A percentile compares a stretch with the other conserved stretches of the same genome.
These are phyloP conservation scores for Iberis amara DNA, from an alignment of 441 rosid genomes.

Conservation along the genomic window DNA sequence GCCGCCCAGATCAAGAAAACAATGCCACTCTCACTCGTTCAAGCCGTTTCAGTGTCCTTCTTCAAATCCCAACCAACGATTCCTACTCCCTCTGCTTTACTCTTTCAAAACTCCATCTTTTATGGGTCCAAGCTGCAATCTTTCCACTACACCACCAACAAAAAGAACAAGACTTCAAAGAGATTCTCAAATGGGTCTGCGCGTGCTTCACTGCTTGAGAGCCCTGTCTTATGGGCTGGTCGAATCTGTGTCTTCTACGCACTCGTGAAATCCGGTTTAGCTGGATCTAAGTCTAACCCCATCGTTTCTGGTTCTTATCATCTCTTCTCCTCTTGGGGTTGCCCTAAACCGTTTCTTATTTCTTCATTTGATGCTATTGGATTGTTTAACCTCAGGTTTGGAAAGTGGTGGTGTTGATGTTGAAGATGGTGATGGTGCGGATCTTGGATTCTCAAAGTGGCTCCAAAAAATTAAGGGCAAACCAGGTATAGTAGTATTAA, in stretches of 20 bases:
- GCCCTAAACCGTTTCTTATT: not conserved
- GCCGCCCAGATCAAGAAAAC: conserved; percentile 27
- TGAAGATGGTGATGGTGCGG: conserved; percentile 38
- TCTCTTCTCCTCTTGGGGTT: not conserved
- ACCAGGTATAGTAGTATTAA: conserved; percentile 41
- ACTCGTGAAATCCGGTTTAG: conserved; percentile 67
- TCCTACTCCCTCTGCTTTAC: conserved; percentile 23
- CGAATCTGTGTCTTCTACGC: conserved; percentile 72
- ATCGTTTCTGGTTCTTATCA: conserved; percentile 54
- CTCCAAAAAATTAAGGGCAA: conserved; percentile 46
- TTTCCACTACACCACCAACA: not conserved
- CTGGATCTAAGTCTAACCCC: conserved; percentile 74
- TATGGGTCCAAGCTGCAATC: conserved; percentile 29
- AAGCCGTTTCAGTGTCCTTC: conserved; percentile 36
- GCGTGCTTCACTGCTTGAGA: conserved; percentile 60
- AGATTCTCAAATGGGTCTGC: conserved; percentile 25
- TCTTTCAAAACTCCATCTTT: conserved; percentile 37
- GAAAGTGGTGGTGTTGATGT: conserved; percentile 37
- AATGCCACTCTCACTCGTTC: conserved; percentile 48
- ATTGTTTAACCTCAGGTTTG: conserved; percentile 36
- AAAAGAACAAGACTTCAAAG: conserved; percentile 14
- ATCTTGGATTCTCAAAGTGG: conserved; percentile 84
- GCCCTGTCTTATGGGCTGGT: conserved; percentile 76
- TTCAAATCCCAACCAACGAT: conserved; percentile 25
- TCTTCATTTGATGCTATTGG: not conserved